Evolutionary conservation across 257 asterid genomes (phyloP), one percentile per base, ranked within the genome.

Genomic region (Cordia subcordata): DNA sequence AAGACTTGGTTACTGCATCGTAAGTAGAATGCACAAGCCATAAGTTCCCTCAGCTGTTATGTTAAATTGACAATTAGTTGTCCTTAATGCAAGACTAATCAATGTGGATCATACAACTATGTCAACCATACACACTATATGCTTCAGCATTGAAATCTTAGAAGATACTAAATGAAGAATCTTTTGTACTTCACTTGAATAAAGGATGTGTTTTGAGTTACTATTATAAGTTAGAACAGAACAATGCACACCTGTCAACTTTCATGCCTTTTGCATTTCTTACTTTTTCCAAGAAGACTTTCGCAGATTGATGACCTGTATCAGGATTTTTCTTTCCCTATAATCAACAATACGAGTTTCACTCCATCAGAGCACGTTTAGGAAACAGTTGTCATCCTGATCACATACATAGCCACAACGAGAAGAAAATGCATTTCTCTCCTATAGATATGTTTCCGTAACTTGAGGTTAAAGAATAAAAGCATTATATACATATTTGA

Each of bases 271-370:
- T 84, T 20, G 95, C 96, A 60, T 76, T 79, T 62, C 37, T 68
- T 65, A 88, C 96, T 79, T 82, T 81, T 47, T 80, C 79, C 85
- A 92, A 58, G 85, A 88, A 88, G 13, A 80, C 58, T 67, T 82
- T 74, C 66, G 85, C 96, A 8, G 97, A 79, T 57, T 62, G 77
- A 50, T 68, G 73, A 67, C 85, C 89, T 13, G 96, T 92, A 40
- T 82, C 95, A 15, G 99, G 99, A 74, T 88, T 92, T 69, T 69
- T 92, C 81, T 84, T 92, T 27, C 96, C 99, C 99, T 85, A 20
- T 52, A 52, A 52, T 15, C 53, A 52, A 1, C 32, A 20, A 6
- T 11, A 42, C 10, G 15, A 10, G 12, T 42, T 42, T 42, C 47
- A 42, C 5, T 10, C 47, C 47, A 42, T 8, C 15, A 42, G 47